phyloP scores from a whole-genome alignment of 495 filamentous ascomycete species.

The Penicillium roqueforti region DNA sequence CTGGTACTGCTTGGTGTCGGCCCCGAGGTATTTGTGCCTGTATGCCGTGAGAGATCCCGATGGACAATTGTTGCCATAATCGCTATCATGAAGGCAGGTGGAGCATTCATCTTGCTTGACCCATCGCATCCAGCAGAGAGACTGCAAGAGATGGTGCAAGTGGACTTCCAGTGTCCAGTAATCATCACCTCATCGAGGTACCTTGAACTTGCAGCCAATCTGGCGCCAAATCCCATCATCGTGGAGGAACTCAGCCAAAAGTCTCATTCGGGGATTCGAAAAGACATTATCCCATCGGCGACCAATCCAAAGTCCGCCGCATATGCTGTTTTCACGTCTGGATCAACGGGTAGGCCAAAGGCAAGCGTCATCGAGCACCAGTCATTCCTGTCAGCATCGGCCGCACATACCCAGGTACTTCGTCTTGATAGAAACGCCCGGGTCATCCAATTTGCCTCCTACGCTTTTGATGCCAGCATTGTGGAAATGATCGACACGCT shows the following conservation, averaged over 20 bases:
- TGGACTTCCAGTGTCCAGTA: not conserved
- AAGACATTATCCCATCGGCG: not conserved
- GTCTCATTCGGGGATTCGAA: not conserved
- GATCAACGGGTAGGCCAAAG: conserved; percentile 64
- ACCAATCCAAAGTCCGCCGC: not conserved
- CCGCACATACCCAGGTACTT: conserved; percentile 9
- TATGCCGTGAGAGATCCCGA: conserved; percentile 43
- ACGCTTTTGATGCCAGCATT: conserved; percentile 23
- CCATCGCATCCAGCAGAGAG: conserved; percentile 7
- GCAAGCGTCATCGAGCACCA: conserved; percentile 52
- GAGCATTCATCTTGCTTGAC: not conserved
- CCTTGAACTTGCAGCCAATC: not conserved
- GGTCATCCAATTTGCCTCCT: conserved; percentile 30
- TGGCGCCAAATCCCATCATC: not conserved
- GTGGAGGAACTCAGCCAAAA: not conserved
- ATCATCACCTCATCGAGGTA: not conserved
- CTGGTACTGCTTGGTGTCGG: conserved; percentile 22
- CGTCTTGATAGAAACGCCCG: not conserved
- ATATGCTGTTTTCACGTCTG: conserved; percentile 41
- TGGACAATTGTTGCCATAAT: conserved; percentile 40
- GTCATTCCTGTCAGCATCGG: conserved; percentile 7
- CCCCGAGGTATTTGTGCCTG: conserved; percentile 33
- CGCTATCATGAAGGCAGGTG: conserved; percentile 38
- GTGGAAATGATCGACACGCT: conserved; percentile 19
- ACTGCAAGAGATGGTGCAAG: not conserved